Base-by-base conservation (phyloP, 2,329 filamentous ascomycete species). In the Clathrospora elynae region DNA sequence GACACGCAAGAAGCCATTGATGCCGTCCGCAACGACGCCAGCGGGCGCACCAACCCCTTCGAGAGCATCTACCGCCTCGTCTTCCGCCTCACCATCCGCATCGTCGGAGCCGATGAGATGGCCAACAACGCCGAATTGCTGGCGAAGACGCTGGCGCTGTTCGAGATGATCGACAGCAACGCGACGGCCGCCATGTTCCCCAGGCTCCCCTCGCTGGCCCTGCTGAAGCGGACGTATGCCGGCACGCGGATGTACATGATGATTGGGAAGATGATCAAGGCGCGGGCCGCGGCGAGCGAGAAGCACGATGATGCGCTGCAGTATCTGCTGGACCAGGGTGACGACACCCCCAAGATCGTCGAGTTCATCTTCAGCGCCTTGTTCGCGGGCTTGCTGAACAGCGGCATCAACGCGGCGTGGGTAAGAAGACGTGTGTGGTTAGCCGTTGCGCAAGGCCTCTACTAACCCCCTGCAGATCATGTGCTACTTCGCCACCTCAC, bases 311-410 rank as follows among this genome's bases (percentile, higher is more conserved):
- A 84, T 49, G 68, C 78, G 0, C 51, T 83, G 54, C 80, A 83
- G 57, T 73, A 70, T 18, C 56, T 82, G 25, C 71, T 83, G 13
- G 79, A 83, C 28, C 63, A 73, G 19, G 79, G 75, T 4, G 73
- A 77, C n/a, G 64, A 60, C 11, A 70, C 76, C 8, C 53, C 61
- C 6, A 65, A 72, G 32, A 74, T 79, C 22, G 67, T 78, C 11
- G 51, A 53, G 9, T 80, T 82, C 60, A 70, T 80, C 22, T 65
- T 82, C n/a, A 74, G 75, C 9, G 68, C 77, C 0, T 64, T 84
- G 3, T 81, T 80, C 55, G 79, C 80, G 1, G 80, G 79, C n/a
- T 67, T 78, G 22, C 51, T 82, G n/a, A 83, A 83, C 62, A 78
- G 69, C 16, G 79, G 78, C 25, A 74, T 80, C 58, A 82, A 80